Evolutionary conservation across 2,329 filamentous ascomycete genomes (phyloP).

Genomic region (Rachicladosporium sp.): DNA sequence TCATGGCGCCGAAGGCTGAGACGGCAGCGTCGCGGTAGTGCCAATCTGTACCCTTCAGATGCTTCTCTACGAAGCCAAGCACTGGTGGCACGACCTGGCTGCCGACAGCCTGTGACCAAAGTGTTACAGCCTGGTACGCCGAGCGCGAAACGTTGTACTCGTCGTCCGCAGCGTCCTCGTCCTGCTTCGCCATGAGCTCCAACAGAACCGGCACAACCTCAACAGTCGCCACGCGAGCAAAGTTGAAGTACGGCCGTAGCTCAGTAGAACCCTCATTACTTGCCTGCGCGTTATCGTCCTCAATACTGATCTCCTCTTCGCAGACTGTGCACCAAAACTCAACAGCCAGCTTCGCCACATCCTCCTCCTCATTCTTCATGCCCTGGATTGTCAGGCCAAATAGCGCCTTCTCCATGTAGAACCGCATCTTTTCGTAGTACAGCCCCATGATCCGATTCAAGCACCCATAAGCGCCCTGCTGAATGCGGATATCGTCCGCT

Average conservation of each 20-base stretch:
- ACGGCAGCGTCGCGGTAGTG: conserved; percentile 89
- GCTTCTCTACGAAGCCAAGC: conserved; percentile 78
- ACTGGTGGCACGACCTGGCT: conserved; percentile 75
- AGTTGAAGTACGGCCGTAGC: conserved; percentile 88
- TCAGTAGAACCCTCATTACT: conserved; percentile 64
- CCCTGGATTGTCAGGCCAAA: conserved; percentile 95
- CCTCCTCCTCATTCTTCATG: conserved; percentile 96
- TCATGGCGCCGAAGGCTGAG: conserved; percentile 93
- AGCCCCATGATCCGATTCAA: conserved; percentile 97
- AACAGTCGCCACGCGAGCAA: conserved; percentile 79
- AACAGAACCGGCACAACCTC: conserved; percentile 92
- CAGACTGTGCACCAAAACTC: conserved; percentile 99
- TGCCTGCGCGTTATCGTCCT: conserved; percentile 80
- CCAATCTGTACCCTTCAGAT: conserved; percentile 87
- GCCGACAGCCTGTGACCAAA: conserved; percentile 87
- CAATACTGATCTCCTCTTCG: conserved; percentile 94
- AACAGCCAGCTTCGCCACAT: conserved; percentile 93
- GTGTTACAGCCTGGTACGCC: conserved; percentile 89
- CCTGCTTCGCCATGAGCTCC: conserved; percentile 83
- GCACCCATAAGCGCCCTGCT: conserved; percentile 92
- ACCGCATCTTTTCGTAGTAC: conserved; percentile 99
- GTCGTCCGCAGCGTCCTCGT: conserved; percentile 91
- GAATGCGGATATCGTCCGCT: conserved; percentile 77
- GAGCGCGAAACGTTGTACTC: conserved; percentile 96
- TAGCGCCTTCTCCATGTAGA: conserved; percentile 99